These are phyloP conservation scores for Penicillium goetzii DNA, from an alignment of 495 filamentous ascomycete genomes.

Conservation along the genomic window DNA sequence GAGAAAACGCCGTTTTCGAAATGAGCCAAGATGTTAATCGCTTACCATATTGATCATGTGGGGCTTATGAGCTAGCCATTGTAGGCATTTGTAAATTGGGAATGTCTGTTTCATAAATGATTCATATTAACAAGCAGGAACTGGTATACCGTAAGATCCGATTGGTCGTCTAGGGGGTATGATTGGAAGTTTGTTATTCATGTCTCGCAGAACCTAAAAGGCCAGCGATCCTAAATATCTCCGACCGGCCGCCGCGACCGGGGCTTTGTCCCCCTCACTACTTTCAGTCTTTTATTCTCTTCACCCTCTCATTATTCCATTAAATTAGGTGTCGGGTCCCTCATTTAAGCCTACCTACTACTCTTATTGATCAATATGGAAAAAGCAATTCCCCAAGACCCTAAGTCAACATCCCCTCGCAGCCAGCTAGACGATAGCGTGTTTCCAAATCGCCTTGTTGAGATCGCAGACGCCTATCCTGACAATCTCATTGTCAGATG, in stretches of 20 bases:
- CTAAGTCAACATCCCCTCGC: neutral
- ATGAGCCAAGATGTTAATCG: neutral
- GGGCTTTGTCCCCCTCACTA: neutral
- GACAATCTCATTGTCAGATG: slow-evolving; percentile 12
- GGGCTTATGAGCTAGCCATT: neutral
- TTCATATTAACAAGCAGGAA: no score
- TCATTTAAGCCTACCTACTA: neutral
- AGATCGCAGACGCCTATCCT: slow-evolving; percentile 7
- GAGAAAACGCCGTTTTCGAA: neutral
- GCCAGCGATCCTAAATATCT: no score
- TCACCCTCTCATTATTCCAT: neutral
- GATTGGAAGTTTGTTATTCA: no score
- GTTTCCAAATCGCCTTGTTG: slow-evolving; percentile 5
- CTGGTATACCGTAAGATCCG: no score
- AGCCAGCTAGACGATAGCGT: slow-evolving; percentile 2
- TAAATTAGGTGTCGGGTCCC: neutral
- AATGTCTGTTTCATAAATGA: no score
- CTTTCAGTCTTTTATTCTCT: slow-evolving; percentile 4
- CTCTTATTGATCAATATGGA: slow-evolving; percentile 10
- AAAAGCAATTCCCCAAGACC: neutral
- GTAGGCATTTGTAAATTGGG: no score
- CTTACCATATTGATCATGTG: neutral
- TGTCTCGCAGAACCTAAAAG: no score
- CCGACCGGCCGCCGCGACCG: no score
- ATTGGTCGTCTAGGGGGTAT: no score